Percentiles rank a stretch among this genome's conserved stretches.
Conservation (phyloP, 2,329 filamentous ascomycete genomes). For the Fonsecaea nubica region DNA sequence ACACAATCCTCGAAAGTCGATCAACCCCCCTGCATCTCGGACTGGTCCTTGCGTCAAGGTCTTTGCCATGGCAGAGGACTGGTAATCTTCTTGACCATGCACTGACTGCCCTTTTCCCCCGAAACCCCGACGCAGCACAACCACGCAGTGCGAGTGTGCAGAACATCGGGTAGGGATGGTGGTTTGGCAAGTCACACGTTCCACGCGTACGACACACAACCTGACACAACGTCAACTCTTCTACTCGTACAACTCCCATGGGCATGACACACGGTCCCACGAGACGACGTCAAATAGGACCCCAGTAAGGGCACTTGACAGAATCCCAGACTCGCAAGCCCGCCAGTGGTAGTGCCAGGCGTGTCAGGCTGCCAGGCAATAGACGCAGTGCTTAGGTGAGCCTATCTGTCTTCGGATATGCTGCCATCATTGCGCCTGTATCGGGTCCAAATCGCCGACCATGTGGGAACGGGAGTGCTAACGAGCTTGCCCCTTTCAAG, state of each 20-base stretch:
- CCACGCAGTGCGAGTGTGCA: neutral
- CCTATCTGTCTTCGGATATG: neutral
- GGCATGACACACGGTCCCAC: slow-evolving; percentile 23
- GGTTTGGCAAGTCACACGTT: slow-evolving; percentile 17
- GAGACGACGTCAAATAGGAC: slow-evolving; percentile 23
- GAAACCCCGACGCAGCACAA: neutral
- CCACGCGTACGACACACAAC: neutral
- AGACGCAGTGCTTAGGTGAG: neutral
- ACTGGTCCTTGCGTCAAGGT: neutral
- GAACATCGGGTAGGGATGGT: slow-evolving; percentile 1
- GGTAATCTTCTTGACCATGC: neutral
- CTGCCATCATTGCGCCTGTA: neutral
- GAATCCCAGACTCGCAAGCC: neutral
- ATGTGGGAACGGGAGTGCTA: neutral
- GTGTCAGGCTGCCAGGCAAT: neutral
- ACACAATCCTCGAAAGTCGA: neutral
- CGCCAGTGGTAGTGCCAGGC: neutral
- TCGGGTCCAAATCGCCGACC: neutral
- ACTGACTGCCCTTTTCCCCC: neutral
- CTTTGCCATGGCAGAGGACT: neutral
- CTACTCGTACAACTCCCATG: slow-evolving; percentile 24
- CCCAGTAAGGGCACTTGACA: neutral
- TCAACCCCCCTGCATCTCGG: neutral
- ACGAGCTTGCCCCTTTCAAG: neutral
- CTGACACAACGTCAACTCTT: slow-evolving; percentile 31